Evolutionary conservation across 495 filamentous ascomycete genomes (phyloP), one percentile per base, ranked within the genome.

Genomic region (Penicillium steckii): DNA sequence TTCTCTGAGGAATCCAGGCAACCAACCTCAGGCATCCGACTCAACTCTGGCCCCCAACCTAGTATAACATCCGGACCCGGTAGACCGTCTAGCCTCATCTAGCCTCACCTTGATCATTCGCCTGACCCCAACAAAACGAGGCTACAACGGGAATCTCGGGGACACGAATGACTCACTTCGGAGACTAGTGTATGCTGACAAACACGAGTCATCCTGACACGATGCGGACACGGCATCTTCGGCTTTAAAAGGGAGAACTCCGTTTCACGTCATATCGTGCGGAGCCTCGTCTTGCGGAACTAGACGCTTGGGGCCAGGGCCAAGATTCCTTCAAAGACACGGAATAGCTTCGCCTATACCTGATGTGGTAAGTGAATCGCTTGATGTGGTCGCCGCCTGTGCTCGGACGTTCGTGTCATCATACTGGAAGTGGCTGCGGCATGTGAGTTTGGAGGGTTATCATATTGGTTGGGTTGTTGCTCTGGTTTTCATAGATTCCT

Each of bases 151-250:
- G 24, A 25, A 12, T 27, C 25, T 18, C n/a, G 6, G n/a, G 52
- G 15, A 44, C 44, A 49, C 52, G 52, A 54, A 23, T 54, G 52
- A 54, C 33, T 54, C 52, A 54, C 25, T 18, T 2, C 27, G 41
- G 12, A 19, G 27, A n/a, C 7, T 21, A 24, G 15, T 7, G n/a
- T 19, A 13, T 26, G 50, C 24, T 40, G 43, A 38, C 25, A 21
- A 40, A 17, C 38, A 7, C 15, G 21, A 41, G 38, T 41, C 38
- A 41, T 41, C 9, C 10, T 8, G 43, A 15, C 10, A 8, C 35
- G 10, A 32, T n/a, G n/a, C n/a, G n/a, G 29, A 13, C 29, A 13
- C 29, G 29, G 29, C n/a, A 18, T 15, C 3, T 7, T 5, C 38
- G 38, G 38, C 8, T 21, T 23, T 41, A 41, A 19, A 1, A n/a